A percentile compares a stretch with the other conserved stretches of the same genome.
Evolutionary conservation across 2,329 filamentous ascomycete genomes (phyloP).

Genomic region (Lanzia echinophila): DNA sequence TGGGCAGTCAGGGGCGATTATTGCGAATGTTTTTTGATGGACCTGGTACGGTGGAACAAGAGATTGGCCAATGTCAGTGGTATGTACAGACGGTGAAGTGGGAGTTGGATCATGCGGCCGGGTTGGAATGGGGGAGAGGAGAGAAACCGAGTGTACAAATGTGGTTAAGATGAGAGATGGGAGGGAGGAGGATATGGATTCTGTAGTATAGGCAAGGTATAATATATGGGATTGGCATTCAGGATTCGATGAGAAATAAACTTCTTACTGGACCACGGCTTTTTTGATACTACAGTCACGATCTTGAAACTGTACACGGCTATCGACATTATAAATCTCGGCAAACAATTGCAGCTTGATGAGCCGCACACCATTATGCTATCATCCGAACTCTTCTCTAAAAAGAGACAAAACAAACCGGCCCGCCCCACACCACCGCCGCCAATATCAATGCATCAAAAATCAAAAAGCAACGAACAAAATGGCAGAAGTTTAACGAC

Average conservation of each 20-base stretch:
- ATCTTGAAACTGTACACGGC: too few relatives aligned
- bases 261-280: too few relatives aligned
- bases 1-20: neutral
- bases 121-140: neutral
- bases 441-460: too few relatives aligned
- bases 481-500: too few relatives aligned
- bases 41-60: conserved; percentile 1
- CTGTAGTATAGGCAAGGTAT: neutral
- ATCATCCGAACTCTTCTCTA: too few relatives aligned
- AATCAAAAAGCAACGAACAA: too few relatives aligned
- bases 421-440: too few relatives aligned
- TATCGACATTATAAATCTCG: too few relatives aligned
- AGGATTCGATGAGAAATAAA: neutral
- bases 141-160: conserved; percentile 11
- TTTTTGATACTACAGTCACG: too few relatives aligned
- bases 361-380: too few relatives aligned
- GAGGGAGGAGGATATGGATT: neutral
- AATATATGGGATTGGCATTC: neutral
- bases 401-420: too few relatives aligned
- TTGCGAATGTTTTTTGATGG: conserved; percentile 1
- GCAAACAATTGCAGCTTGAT: too few relatives aligned
- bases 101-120: conserved; percentile 5
- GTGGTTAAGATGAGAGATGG: conserved; percentile 6
- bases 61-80: conserved; percentile 5
- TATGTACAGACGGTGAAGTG: conserved; percentile 10